Evolutionary conservation across 805 yeast genomes (phyloP).

Genomic region (Saturnispora quitensis): DNA sequence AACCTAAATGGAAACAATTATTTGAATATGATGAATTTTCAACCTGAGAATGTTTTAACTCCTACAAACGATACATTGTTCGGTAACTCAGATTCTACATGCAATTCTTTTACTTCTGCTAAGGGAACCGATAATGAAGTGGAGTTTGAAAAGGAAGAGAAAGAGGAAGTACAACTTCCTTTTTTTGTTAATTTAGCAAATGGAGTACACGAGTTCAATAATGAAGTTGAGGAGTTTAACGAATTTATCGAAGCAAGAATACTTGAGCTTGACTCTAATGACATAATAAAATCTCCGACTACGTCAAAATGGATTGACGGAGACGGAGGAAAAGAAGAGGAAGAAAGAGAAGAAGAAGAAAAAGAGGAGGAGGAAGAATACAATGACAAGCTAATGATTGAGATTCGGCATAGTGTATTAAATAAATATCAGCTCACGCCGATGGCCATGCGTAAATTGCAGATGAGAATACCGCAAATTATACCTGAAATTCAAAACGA

Average conservation of each 20-base stretch:
- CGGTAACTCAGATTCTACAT: not conserved
- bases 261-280: not conserved
- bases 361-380: not conserved
- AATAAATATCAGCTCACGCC: not conserved
- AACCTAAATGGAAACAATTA: not conserved
- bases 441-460: not conserved
- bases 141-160: not conserved
- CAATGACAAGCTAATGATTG: not conserved
- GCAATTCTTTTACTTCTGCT: not conserved
- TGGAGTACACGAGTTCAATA: slow-evolving; percentile 10
- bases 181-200: slow-evolving; percentile 8
- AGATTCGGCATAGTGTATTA: not conserved
- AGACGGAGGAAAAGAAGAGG: not conserved
- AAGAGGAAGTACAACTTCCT: not conserved
- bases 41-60: not conserved
- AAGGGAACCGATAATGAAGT: not conserved
- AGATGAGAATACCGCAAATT: not conserved
- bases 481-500: not conserved
- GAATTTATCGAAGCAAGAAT: not conserved
- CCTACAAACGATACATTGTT: not conserved
- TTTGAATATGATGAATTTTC: not conserved
- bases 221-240: not conserved
- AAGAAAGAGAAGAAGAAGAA: not conserved
- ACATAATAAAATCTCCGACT: not conserved
- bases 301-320: not conserved